Base-by-base conservation (phyloP, 495 filamentous ascomycete species). In the Neurospora terricola region DNA sequence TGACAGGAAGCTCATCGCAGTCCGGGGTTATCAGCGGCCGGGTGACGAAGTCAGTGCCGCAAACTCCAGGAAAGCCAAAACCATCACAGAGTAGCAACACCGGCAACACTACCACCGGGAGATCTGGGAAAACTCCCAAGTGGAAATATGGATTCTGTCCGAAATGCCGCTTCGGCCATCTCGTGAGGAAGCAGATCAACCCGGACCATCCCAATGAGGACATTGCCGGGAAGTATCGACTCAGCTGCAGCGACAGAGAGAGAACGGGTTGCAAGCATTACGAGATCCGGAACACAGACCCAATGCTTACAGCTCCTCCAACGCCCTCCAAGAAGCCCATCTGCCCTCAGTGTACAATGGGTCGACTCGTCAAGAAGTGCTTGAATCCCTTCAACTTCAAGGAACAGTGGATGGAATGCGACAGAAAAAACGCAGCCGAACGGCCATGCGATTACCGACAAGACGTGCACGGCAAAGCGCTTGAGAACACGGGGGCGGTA, bases 81-180 rank as follows among this genome's bases (percentile, higher is more conserved):
- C 23, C 23, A 38, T n/a, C 27, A 45, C 38, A 27, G 48, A 48
- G 27, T 59, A 36, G 27, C 62, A 72, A 30, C 36, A 43, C 27
- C 38, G 54, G 54, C 72, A 73, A 48, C 38, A 73, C 14, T 12
- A 11, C 21, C 37, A 23, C 16, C 14, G 69, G 38, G 14, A 37
- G 36, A 38, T 38, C 38, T 38, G n/a, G 36, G 6, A 43, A n/a
- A 27, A 72, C 54, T 68, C 48, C 48, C n/a, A 77, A 76, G 43
- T 66, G 12, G 12, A 66, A 66, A 66, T 74, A 76, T 62, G 76
- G 76, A 18, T 75, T 62, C 18, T 77, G 76, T 43, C 76, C 76
- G 1, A 9, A 48, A 42, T 77, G 76, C 71, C 5, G 4, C 8
- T 73, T 40, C 10, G 76, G 76, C 42, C 69, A 70, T 18, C 75